Conservation (phyloP, 164 flowering plant genomes). For the Pachysandra terminalis region DNA sequence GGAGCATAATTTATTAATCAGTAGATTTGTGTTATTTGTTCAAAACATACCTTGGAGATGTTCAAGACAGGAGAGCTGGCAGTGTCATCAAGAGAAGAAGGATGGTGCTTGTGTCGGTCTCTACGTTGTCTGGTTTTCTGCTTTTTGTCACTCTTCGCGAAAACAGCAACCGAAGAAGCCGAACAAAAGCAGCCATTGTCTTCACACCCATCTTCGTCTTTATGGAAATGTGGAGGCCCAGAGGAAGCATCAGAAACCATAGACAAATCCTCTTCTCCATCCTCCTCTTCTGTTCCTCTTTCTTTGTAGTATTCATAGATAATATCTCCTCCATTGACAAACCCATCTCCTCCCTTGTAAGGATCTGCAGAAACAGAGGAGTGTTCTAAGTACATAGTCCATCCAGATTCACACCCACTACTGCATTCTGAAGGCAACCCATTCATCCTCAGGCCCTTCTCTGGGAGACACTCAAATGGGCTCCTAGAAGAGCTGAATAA, state of each 20-base stretch:
- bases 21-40: not conserved
- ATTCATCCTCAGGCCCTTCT: constrained; percentile 26
- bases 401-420: constrained; percentile 84
- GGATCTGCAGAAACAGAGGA: constrained; percentile 33
- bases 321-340: constrained; percentile 3
- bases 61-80: constrained; percentile 65
- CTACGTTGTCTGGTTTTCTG: constrained; percentile 28
- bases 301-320: constrained; percentile 10
- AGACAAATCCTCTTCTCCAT: constrained; percentile 64
- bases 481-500: not conserved
- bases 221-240: constrained; percentile 64
- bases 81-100: constrained; percentile 63
- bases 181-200: constrained; percentile 26
- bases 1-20: no score
- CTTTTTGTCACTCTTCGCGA: constrained; percentile 26
- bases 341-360: constrained; percentile 15
- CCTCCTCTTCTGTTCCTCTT: constrained; percentile 18
- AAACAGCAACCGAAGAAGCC: constrained; percentile 23
- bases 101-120: constrained; percentile 24
- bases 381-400: constrained; percentile 78
- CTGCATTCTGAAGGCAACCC: constrained; percentile 46
- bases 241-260: constrained; percentile 98
- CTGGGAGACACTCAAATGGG: constrained; percentile 2
- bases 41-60: constrained; percentile 48
- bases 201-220: constrained; percentile 34